Evolutionary conservation across 106 monocot species (phyloP), one percentile per base, ranked within the genome.

Genomic region (Acanthochlamys bracteata): DNA sequence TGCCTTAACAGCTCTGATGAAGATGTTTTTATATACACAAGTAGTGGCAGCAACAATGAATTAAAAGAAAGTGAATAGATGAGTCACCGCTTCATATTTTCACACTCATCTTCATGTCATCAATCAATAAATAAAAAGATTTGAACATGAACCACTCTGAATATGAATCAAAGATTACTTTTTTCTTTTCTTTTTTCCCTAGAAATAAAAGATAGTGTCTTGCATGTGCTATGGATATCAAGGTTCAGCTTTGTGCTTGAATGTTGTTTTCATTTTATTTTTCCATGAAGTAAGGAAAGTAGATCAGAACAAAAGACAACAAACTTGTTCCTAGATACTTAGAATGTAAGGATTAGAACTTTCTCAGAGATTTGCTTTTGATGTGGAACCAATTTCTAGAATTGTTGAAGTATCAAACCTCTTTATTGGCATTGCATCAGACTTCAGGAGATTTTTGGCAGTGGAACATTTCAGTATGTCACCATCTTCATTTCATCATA

Each of bases 21-120:
- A 15, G 21, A 49, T 52, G 24, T 46, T 17, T 52, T 33, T 33
- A 33, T 33, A 33, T n/a, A 53, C 7, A 24, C 45, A 46, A 25
- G 49, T 15, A 22, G 6, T 1, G 7, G 17, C 24, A 24, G 53
- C 45, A 53, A 22, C 16, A 23, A 51, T 16, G 20, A 49, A 25
- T 25, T 13, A 10, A 33, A 13, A 33, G 12, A 41, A 41, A 41
- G 17, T 55, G 55, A 10, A 15, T 15, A 16, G 16, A 25, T 70
- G 59, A 52, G 39, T 60, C 60, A 60, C 11, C 42, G 51, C 27
- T 26, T 60, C 49, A 15, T 3, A 25, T 25, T 27, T 26, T 43
- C 69, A 47, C 57, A 69, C 25, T 60, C 59, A 70, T 70, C 25
- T 26, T 33, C 60, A 27, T 42, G 40, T 70, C 69, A 70, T 59